These are phyloP conservation scores for Eimeria sp. DNA, from an alignment of 169 alveolate species.

Conservation along the genomic window DNA sequence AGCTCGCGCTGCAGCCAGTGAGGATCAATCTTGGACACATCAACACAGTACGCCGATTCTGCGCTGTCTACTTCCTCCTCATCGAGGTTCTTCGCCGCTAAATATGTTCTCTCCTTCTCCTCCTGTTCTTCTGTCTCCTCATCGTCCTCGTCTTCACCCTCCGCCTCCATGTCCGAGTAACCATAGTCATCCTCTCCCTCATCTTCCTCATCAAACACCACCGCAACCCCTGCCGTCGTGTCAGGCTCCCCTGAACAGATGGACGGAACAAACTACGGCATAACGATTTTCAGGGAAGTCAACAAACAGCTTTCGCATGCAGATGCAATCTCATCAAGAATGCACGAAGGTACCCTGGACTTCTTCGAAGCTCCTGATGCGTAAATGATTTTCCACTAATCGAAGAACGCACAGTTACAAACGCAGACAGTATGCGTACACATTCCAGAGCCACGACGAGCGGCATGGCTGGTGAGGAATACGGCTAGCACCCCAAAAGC, in stretches of 20 bases:
- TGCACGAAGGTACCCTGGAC: background rate
- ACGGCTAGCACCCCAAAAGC: background rate
- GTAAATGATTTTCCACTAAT: background rate
- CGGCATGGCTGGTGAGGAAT: background rate
- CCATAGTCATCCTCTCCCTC: conserved; percentile 87
- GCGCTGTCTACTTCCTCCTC: conserved; percentile 84
- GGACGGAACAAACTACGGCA: background rate
- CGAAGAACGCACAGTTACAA: background rate
- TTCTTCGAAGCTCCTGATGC: background rate
- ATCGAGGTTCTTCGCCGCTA: conserved; percentile 73
- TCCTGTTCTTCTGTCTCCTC: conserved; percentile 87
- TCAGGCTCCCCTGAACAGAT: conserved; percentile 85
- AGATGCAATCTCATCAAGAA: background rate
- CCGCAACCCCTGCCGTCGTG: conserved; percentile 85
- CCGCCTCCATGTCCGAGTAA: conserved; percentile 79
- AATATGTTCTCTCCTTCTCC: conserved; percentile 76
- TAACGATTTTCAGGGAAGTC: background rate
- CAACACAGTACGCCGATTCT: conserved; percentile 90
- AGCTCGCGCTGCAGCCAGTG: conserved; percentile 98
- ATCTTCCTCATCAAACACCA: conserved; percentile 86
- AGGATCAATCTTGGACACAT: conserved; percentile 94
- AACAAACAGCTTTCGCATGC: background rate
- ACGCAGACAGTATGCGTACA: background rate
- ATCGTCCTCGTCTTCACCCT: conserved; percentile 84
- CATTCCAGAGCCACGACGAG: background rate